phyloP scores from a whole-genome alignment of 1,284 basidiomycete genomes.

The Heimioporus retisporus region DNA sequence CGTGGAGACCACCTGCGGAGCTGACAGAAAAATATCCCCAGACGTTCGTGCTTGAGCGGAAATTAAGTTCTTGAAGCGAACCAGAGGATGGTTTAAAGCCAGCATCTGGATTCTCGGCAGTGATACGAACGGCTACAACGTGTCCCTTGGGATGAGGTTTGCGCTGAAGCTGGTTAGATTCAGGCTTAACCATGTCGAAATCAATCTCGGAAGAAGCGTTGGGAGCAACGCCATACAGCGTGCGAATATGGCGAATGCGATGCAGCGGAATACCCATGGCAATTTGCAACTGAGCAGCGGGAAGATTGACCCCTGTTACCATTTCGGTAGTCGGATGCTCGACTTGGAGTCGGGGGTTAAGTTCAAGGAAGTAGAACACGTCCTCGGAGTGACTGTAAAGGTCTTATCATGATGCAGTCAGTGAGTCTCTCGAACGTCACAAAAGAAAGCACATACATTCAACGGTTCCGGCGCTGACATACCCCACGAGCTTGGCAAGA shows the following conservation, averaged over 20 bases:
- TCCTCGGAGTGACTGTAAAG: conserved; percentile 97
- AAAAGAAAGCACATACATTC: conserved; percentile 75
- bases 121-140: conserved; percentile 99
- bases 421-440: not conserved
- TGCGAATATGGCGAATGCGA: conserved; percentile 96
- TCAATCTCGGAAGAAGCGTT: conserved; percentile 93
- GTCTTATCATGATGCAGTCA: conserved; percentile 59
- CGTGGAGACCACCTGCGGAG: conserved; percentile 96
- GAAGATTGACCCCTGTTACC: conserved; percentile 99
- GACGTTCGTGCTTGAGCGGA: conserved; percentile 98
- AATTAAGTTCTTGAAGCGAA: conserved; percentile 98
- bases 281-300: conserved; percentile 97
- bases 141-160: conserved; percentile 98
- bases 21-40: conserved; percentile 99
- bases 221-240: conserved; percentile 94
- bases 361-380: conserved; percentile 97
- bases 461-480: conserved; percentile 99
- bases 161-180: conserved; percentile 89
- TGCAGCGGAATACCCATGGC: conserved; percentile 99
- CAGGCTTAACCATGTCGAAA: conserved; percentile 95
- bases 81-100: conserved; percentile 99
- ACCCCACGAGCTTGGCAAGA: conserved; percentile 98
- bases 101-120: conserved; percentile 99
- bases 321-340: conserved; percentile 99
- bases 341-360: conserved; percentile 99